A percentile compares a stretch with the other conserved stretches of the same genome.
Conservation (phyloP, 2,329 filamentous ascomycete genomes). For the Cadophora malorum region DNA sequence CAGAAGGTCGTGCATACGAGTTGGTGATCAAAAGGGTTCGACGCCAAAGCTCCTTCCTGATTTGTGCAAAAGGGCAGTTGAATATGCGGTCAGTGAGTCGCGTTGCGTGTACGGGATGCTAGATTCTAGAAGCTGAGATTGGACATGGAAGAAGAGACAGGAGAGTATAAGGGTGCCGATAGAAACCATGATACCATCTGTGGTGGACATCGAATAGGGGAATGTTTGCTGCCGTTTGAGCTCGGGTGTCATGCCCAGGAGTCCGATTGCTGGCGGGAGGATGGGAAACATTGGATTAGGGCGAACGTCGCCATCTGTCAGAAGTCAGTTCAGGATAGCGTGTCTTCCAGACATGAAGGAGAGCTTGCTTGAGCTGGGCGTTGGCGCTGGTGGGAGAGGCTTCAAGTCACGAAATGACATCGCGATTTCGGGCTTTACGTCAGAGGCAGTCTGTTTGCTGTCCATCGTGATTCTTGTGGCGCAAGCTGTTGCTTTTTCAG, state of each 20-base stretch:
- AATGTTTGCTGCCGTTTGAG: not conserved
- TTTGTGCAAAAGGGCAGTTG: not conserved
- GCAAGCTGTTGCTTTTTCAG: not conserved
- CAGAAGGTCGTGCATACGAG: not conserved
- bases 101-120: not conserved
- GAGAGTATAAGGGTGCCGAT: not conserved
- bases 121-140: not conserved
- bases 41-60: not conserved
- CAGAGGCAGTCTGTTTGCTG: not conserved
- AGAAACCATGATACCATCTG: not conserved
- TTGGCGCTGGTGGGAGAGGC: not conserved
- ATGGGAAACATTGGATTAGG: not conserved
- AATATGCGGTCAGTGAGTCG: conserved; percentile 2
- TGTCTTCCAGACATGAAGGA: not conserved
- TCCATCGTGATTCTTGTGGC: not conserved
- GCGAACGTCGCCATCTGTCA: not conserved
- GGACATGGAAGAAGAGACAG: not conserved
- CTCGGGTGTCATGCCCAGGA: conserved; percentile 2
- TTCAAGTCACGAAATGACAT: not conserved
- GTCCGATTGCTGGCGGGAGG: not conserved
- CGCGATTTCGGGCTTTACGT: not conserved
- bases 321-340: not conserved
- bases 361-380: not conserved
- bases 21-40: not conserved
- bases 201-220: conserved; percentile 9